Base-by-base conservation (phyloP, 2,329 filamentous ascomycete species). In the Fusarium illudens region DNA sequence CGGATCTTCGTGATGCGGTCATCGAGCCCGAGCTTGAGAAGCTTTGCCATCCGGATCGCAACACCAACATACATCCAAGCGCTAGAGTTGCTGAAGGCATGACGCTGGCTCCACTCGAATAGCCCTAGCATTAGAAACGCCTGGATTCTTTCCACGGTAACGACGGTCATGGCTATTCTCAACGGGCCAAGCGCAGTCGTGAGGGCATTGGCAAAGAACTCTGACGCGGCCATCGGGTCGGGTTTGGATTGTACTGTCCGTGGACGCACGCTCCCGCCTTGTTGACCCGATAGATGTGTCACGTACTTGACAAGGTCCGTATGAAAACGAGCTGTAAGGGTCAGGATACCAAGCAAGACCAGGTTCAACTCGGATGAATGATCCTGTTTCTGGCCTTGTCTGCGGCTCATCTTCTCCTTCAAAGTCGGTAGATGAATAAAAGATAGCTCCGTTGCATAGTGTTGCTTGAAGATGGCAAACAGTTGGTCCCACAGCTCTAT, bases 401-500 rank as follows among this genome's bases (percentile, higher is more conserved):
- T 80, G 67, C 79, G 78, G n/a, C 79, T 79, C 65, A 86, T 79
- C 58, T 81, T 82, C 62, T 84, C 82, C 69, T 84, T 85, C 67
- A 92, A 87, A 0, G 86, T 90, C 3, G 87, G 85, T 6, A 89
- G 81, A 73, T 93, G 90, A 8, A 93, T 76, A 72, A 93, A 93
- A 0, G 90, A 88, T 36, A 93, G 83, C 73, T 93, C 90, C 1
- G 90, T 89, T 0, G 89, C 88, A 75, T 90, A 93, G 74, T 93
- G 90, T 39, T 89, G 82, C 71, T 90, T 88, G 76, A 90, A 93
- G 27, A 92, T 87, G 69, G 87, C 87, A 70, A 91, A 90, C 34
- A 93, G 79, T 71, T 92, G 87, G 37, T 85, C 85, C 90, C 90
- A 93, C 5, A 92, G 78, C 51, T 87, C 82, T 30, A 86, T 82